These are phyloP conservation scores for Candida sp. DNA, from an alignment of 1,139 yeast species.

Conservation along the genomic window DNA sequence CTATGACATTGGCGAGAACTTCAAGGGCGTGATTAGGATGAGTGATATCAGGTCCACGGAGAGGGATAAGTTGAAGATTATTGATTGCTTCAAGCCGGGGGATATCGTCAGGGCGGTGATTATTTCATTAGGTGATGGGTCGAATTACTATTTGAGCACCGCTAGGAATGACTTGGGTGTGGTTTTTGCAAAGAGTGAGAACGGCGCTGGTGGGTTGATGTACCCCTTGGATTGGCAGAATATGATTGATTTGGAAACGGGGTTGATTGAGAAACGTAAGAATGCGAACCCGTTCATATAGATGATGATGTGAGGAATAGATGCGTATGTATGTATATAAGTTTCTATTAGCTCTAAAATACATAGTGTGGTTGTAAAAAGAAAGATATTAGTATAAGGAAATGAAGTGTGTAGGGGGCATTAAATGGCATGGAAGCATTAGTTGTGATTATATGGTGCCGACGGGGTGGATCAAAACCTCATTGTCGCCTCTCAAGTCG, in stretches of 20 bases:
- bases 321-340: not conserved
- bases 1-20: conserved; percentile 85
- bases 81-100: conserved; percentile 87
- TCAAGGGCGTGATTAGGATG: conserved; percentile 84
- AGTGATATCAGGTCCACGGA: conserved; percentile 94
- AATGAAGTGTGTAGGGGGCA: too few relatives aligned
- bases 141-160: conserved; percentile 86
- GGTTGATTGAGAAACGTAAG: conserved; percentile 79
- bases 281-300: conserved; percentile 83
- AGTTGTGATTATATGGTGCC: conserved; percentile 24
- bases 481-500: conserved; percentile 68
- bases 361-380: not conserved
- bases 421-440: too few relatives aligned
- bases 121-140: conserved; percentile 92
- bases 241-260: conserved; percentile 81
- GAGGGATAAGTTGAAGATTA: conserved; percentile 82
- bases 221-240: conserved; percentile 96
- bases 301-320: not conserved
- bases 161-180: conserved; percentile 95
- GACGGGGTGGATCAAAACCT: conserved; percentile 39
- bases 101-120: conserved; percentile 87
- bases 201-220: conserved; percentile 81
- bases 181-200: conserved; percentile 75
- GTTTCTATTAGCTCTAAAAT: not conserved
- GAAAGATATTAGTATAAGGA: too few relatives aligned